Evolutionary conservation across 305 asterid genomes (phyloP).

Genomic region (Fraxinus albicans): DNA sequence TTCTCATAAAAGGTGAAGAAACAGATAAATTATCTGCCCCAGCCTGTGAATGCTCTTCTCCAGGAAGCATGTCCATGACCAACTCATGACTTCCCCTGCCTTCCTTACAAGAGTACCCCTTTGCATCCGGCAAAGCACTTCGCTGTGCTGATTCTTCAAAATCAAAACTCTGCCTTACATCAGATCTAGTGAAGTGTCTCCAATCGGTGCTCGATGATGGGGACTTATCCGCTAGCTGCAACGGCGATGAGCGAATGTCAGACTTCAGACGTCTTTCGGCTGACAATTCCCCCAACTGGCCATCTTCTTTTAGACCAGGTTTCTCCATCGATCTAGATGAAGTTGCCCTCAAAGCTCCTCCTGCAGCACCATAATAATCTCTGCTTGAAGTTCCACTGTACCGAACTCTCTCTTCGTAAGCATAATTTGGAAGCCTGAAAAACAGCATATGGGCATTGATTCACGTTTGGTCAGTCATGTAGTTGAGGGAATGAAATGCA

Average conservation of each 20-base stretch:
- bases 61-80: constrained; percentile 51
- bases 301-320: constrained; percentile 54
- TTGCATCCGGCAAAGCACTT: constrained; percentile 65
- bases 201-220: constrained; percentile 70
- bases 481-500: background rate
- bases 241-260: constrained; percentile 63
- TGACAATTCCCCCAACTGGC: constrained; percentile 52
- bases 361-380: constrained; percentile 52
- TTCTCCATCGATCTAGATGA: constrained; percentile 67
- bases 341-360: constrained; percentile 52
- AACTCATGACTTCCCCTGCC: constrained; percentile 58
- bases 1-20: constrained; percentile 77
- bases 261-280: constrained; percentile 71
- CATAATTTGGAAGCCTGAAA: constrained; percentile 58
- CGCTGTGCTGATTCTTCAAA: constrained; percentile 67
- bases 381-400: constrained; percentile 44
- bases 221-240: constrained; percentile 62
- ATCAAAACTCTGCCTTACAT: constrained; percentile 61
- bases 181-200: constrained; percentile 58
- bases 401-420: constrained; percentile 70
- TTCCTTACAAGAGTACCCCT: constrained; percentile 60
- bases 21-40: constrained; percentile 63
- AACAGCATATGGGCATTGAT: constrained; percentile 12
- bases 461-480: background rate
- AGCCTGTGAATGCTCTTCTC: constrained; percentile 60